Base-by-base conservation (phyloP, 768 basidiomycete genomes). In the Leccinum boreale region DNA sequence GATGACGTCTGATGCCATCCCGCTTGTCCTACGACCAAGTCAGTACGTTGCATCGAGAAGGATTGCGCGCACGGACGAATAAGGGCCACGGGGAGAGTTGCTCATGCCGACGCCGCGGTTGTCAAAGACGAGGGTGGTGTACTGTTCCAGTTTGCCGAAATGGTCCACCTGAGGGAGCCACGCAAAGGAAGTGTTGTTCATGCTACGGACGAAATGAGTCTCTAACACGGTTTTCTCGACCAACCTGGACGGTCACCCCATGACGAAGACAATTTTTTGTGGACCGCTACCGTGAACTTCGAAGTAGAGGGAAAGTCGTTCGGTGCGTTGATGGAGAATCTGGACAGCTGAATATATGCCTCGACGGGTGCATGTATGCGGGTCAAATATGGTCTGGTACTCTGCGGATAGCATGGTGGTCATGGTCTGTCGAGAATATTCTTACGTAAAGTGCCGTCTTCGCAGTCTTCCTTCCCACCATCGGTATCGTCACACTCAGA, bases 61-160 rank as follows among this genome's bases (percentile, higher is more conserved):
- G 3, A 39, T 19, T 21, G 2, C 0, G 5, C 31, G 26, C 26
- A 77, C 83, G 58, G 65, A 92, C 89, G 87, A 80, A 73, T 92
- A 93, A 1, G 90, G 89, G 1, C 90, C 92, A 46, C 76, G 71
- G 0, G 90, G 90, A 44, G 82, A 77, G 4, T 78, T 82, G 29
- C 86, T 89, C 69, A 90, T 81, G 7, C 92, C 92, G 6, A 89
- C 89, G 1, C 92, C 92, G 35, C 92, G 81, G 68, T 94, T 92
- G 71, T 93, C 92, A 66, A 93, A 92, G 5, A 90, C 88, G 2
- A 93, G 75, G 12, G 82, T 74, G 1, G 83, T 79, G 65, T 86
- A 87, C 31, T 82, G 74, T 12, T 76, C 72, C 15, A 78, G 69
- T n/a, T 66, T 71, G 8, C 79, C 77, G 62, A 93, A 91, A 66